Base-by-base conservation (phyloP, 2,329 filamentous ascomycete genomes). In the Talaromyces sp. region DNA sequence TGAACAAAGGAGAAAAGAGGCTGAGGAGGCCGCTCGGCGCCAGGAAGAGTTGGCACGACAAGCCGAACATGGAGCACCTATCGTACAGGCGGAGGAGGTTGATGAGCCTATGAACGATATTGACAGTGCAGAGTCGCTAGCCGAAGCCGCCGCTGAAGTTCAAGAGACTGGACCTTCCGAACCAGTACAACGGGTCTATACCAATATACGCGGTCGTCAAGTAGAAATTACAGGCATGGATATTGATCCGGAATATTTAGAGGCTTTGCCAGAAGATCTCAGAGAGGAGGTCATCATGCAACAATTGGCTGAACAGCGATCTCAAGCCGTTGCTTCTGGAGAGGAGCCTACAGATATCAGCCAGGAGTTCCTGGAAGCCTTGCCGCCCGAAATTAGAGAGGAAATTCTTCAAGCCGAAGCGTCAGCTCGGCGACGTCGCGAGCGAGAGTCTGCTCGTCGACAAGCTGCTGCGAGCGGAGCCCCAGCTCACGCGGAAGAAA, bases 221-320 rank as follows among this genome's bases (percentile, higher is more conserved):
- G 87, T 96, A 62, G 95, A 99, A 75, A 95, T 99, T 58, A 99
- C 95, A 0, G 91, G 92, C 67, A 85, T 99, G 67, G 93, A 94
- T 58, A 98, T 99, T 71, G 95, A 99, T 74, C 87, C 90, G 17
- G 93, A 96, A 64, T 99, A 97, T 77, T 86, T 99, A 7, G 92
- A 95, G 66, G 96, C 94, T n/a, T 82, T 99, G n/a, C 95, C 95
- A 0, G 95, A 99, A 71, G 96, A 99, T 67, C 89, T 98, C 74
- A 87, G 95, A 54, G 94, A 98, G 77, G 95, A 99, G 75, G 95
- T 99, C 58, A 91, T 99, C 69, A 92, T 96, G 76, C 89, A 93
- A 68, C 93, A 96, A 66, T 86, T 97, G 68, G 92, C 91, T 61
- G 89, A 92, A 69, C 87, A 94, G 69, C 88, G 94, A 68, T 90